Evolutionary conservation across 202 grass and related monocot species (phyloP).

Genomic region (Carex arenaria): DNA sequence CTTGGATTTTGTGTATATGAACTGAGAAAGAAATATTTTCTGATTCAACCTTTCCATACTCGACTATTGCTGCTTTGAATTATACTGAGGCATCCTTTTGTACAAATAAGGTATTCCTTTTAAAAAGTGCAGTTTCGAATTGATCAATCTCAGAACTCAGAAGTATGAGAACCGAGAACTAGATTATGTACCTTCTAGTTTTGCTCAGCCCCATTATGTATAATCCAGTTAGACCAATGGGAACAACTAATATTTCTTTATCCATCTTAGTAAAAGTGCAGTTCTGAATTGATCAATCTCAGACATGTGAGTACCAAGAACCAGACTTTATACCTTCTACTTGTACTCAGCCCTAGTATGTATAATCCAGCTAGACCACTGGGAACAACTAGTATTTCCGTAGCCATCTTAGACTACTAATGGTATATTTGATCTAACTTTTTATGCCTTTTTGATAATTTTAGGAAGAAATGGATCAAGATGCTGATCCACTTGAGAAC

Average conservation of each 20-base stretch:
- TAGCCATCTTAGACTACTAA: not conserved
- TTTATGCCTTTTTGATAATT: slow-evolving; percentile 2
- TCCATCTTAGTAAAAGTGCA: not conserved
- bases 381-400: not conserved
- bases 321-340: not conserved
- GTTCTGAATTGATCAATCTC: not conserved
- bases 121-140: not conserved
- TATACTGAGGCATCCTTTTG: not conserved
- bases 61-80: not conserved
- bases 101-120: not conserved
- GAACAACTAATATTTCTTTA: not conserved
- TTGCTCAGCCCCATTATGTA: not conserved
- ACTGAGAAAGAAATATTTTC: not conserved
- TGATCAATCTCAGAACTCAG: not conserved
- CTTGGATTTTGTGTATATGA: not conserved
- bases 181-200: not conserved
- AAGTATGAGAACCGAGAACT: not conserved
- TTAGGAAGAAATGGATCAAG: slow-evolving; percentile 5
- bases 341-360: not conserved
- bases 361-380: not conserved
- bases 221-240: not conserved
- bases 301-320: not conserved
- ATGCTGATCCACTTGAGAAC: slow-evolving; percentile 4
- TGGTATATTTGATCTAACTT: not conserved
- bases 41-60: not conserved